Conservation (phyloP, 2,329 filamentous ascomycete genomes). For the Fusarium chuoi region DNA sequence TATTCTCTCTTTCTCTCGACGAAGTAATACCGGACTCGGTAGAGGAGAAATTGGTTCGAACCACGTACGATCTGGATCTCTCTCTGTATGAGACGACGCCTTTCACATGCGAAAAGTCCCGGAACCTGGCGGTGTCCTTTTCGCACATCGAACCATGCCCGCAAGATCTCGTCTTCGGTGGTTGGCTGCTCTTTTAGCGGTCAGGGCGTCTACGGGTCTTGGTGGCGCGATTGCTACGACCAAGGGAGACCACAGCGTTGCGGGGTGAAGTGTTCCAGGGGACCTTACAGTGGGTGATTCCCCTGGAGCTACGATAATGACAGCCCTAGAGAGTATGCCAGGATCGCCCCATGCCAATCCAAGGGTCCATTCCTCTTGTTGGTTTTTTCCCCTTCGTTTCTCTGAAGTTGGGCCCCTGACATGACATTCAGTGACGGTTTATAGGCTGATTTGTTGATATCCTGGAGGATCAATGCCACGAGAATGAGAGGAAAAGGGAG, state of each 20-base stretch:
- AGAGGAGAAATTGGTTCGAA: slow-evolving; percentile 20
- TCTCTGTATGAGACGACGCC: not conserved
- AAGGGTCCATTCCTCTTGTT: slow-evolving; percentile 7
- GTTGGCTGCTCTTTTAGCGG: slow-evolving; percentile 32
- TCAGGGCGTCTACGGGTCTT: slow-evolving; percentile 27
- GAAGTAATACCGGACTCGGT: slow-evolving; percentile 34
- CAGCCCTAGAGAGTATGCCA: slow-evolving; percentile 17
- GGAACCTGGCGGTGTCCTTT: slow-evolving; percentile 37
- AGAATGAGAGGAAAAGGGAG: slow-evolving; percentile 13
- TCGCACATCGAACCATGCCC: slow-evolving; percentile 34
- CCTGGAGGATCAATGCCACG: not conserved
- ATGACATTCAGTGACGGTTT: slow-evolving; percentile 22
- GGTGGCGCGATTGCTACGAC: slow-evolving; percentile 30
- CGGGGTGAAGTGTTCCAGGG: slow-evolving; percentile 34
- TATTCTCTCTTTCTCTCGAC: slow-evolving; percentile 8
- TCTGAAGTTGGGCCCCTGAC: not conserved
- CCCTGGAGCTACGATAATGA: slow-evolving; percentile 10
- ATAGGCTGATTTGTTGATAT: slow-evolving; percentile 33
- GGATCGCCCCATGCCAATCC: slow-evolving; percentile 11
- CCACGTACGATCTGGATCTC: slow-evolving; percentile 29
- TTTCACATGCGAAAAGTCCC: slow-evolving; percentile 35
- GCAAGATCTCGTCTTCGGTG: slow-evolving; percentile 9
- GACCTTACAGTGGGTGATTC: slow-evolving; percentile 12
- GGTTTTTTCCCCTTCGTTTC: not conserved
- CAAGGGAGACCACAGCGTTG: slow-evolving; percentile 16